Evolutionary conservation across 1,139 yeast genomes (phyloP).

Genomic region (Tardiomyces blankii): DNA sequence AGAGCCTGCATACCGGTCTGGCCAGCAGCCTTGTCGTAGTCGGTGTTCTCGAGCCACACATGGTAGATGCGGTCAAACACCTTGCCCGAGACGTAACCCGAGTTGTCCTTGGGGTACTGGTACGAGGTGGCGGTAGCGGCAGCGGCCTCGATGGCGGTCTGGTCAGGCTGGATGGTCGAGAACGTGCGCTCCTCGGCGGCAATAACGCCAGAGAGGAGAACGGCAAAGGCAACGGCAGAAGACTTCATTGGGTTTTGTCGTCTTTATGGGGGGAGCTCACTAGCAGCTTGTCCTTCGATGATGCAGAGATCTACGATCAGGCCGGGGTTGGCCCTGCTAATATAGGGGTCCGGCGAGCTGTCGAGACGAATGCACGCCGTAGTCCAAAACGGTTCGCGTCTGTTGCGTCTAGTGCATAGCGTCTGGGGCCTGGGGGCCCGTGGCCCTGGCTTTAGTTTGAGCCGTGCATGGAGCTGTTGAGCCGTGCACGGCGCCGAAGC

Average conservation of each 20-base stretch:
- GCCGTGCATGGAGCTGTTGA: too few relatives aligned
- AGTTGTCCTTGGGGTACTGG: constrained; percentile 18
- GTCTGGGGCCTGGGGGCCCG: too few relatives aligned
- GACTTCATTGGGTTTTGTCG: constrained; percentile 1
- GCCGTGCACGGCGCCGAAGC: too few relatives aligned
- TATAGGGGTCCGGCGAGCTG: too few relatives aligned
- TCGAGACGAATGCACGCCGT: too few relatives aligned
- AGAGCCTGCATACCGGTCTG: constrained; percentile 31
- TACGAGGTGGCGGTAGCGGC: constrained; percentile 33
- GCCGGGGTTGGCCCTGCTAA: too few relatives aligned
- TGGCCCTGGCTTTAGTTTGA: too few relatives aligned
- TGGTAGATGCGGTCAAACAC: constrained; percentile 33
- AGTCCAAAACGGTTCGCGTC: too few relatives aligned
- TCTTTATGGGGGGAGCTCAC: too few relatives aligned
- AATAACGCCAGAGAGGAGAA: constrained; percentile 13
- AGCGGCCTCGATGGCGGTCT: constrained; percentile 27
- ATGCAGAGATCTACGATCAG: too few relatives aligned
- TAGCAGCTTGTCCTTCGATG: too few relatives aligned
- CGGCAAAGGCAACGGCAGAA: constrained; percentile 3
- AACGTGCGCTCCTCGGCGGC: constrained; percentile 20
- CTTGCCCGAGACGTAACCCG: constrained; percentile 29
- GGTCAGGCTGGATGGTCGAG: constrained; percentile 28
- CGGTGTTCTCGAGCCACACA: constrained; percentile 41
- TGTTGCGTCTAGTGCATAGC: too few relatives aligned
- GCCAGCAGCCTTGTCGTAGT: constrained; percentile 37